Base-by-base conservation (phyloP, 2,329 filamentous ascomycete genomes). In the Exophiala phaeomuriformis region DNA sequence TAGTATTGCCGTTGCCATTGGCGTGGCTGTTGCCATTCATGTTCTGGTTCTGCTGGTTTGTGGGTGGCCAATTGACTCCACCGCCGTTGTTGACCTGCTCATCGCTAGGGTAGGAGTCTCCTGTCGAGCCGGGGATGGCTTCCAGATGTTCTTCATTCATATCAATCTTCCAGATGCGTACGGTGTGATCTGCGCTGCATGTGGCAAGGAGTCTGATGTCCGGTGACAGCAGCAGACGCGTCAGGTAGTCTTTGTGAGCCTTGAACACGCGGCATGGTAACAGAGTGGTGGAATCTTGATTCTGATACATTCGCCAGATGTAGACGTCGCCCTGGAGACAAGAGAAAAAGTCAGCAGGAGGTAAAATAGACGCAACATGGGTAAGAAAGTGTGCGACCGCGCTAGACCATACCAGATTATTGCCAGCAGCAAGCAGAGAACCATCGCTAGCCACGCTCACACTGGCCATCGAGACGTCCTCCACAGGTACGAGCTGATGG, bases 361-460 rank as follows among this genome's bases (percentile, higher is more conserved):
- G 5, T 39, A 8, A 28, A 7, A 43, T 41, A 41, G 37, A 41
- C 10, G 37, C 19, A 47, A 27, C 37, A 19, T 19, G 19, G 19
- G 19, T 19, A 19, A 19, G 19, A 19, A 19, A 19, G 19, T 19
- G 19, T 19, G 19, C 19, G 19, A 19, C 19, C 19, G 19, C 19
- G 9, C 10, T n/a, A 32, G 19, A n/a, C n/a, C 79, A 57, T 77
- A 94, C 89, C 56, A 83, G 80, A 65, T 93, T 96, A 66, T 95
- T 97, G 49, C 90, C 91, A 3, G 93, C 93, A 66, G 90, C 95
- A 1, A 98, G 82, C 55, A 97, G 80, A 32, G 88, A 88, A 3
- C 93, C 93, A 68, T 98, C 93, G 55, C 86, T 95, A 2, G 93
- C 93, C 47, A 98, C 90, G 1, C 93, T 97, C 30, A 98, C 90